These are phyloP conservation scores for Populus euphratica DNA, from an alignment of 345 rosid genomes.

Conservation along the genomic window DNA sequence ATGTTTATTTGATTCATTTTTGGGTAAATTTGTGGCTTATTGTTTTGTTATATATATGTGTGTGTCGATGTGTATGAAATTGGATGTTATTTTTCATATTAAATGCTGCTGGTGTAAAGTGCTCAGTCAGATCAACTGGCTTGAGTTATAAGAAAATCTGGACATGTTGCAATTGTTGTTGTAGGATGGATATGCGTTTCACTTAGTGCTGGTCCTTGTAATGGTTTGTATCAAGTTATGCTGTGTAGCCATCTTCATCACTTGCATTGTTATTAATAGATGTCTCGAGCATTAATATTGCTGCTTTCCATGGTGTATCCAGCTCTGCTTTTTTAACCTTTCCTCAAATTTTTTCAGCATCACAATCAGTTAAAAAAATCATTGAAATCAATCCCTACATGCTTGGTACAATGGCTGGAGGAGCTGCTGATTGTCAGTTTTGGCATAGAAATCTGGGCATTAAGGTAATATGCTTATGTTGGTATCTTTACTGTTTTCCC, in stretches of 20 bases:
- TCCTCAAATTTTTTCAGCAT: constrained; percentile 42
- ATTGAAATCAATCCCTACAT: constrained; percentile 91
- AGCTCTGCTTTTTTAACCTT: neutral
- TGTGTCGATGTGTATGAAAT: neutral
- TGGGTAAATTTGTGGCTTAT: neutral
- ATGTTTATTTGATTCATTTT: neutral
- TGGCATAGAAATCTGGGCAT: constrained; percentile 96
- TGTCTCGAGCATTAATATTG: neutral
- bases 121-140: neutral
- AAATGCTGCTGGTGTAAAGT: neutral
- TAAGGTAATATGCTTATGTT: constrained; percentile 41
- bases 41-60: neutral
- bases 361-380: constrained; percentile 89
- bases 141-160: neutral
- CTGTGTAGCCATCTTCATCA: neutral
- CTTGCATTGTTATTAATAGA: too few relatives aligned
- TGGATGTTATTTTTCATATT: neutral
- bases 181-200: too few relatives aligned
- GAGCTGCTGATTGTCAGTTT: constrained; percentile 95
- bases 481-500: neutral
- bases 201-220: neutral
- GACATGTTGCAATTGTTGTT: neutral
- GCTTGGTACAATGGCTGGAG: constrained; percentile 98
- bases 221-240: neutral
- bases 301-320: neutral